A percentile compares a stretch with the other conserved stretches of the same genome.
Conservation (phyloP, 176 grass and related monocot genomes). For the Hordeum marinum region DNA sequence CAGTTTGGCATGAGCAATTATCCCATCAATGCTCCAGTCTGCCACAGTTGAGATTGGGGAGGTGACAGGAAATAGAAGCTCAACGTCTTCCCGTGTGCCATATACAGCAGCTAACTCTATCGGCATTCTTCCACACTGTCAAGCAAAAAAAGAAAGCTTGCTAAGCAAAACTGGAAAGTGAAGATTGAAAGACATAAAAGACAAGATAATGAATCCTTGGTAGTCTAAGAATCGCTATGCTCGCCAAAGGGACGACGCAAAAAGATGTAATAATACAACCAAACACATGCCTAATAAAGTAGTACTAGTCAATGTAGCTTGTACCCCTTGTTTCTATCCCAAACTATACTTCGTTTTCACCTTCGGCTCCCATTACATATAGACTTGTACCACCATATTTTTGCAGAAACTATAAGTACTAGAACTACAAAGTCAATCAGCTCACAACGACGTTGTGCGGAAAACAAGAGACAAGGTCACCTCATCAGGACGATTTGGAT, state of each 20-base stretch:
- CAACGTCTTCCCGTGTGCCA: constrained; percentile 32
- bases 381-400: background rate
- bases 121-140: constrained; percentile 35
- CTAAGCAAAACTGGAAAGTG: background rate
- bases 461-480: background rate
- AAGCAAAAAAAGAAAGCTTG: background rate
- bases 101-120: constrained; percentile 49
- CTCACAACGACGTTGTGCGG: no score
- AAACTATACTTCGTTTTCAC: background rate
- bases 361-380: background rate
- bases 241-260: background rate
- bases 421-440: background rate
- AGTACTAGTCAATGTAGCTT: background rate
- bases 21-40: constrained; percentile 7
- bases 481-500: background rate
- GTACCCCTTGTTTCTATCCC: background rate
- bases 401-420: background rate
- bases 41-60: background rate
- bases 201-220: background rate
- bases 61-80: constrained; percentile 40
- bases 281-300: no score
- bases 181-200: background rate
- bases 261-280: background rate
- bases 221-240: background rate
- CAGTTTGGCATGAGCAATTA: background rate